phyloP scores from a whole-genome alignment of 1,284 basidiomycete species.

The Fomitopsis pinicola region DNA sequence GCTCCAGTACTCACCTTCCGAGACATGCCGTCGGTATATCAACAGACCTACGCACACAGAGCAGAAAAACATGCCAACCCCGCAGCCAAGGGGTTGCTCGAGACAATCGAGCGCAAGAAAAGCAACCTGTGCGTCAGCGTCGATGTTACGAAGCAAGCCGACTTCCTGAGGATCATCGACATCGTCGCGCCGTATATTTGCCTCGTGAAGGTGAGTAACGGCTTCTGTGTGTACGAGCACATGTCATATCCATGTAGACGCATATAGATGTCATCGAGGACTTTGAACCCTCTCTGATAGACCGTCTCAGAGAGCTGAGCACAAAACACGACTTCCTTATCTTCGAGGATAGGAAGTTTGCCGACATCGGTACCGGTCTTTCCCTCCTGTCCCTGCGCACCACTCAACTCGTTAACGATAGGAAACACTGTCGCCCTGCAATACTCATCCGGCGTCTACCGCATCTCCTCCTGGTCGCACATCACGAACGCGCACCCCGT shows the following conservation, averaged over 20 bases:
- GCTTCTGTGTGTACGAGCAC: not conserved
- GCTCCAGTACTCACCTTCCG: too few relatives aligned
- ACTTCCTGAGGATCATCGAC: constrained; percentile 86
- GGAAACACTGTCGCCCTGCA: constrained; percentile 97
- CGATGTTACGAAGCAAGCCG: constrained; percentile 82
- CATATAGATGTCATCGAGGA: constrained; percentile 97
- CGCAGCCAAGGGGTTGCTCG: constrained; percentile 73
- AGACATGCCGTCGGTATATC: constrained; percentile 40
- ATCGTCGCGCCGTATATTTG: constrained; percentile 87
- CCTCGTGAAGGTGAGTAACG: constrained; percentile 80
- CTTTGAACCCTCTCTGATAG: constrained; percentile 76
- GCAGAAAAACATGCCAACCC: constrained; percentile 64
- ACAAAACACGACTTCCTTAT: constrained; percentile 90
- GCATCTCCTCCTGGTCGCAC: constrained; percentile 95
- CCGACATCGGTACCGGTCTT: constrained; percentile 80
- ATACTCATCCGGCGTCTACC: constrained; percentile 91
- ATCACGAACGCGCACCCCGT: constrained; percentile 97
- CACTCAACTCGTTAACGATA: constrained; percentile 26
- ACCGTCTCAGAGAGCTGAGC: constrained; percentile 69
- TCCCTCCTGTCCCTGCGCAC: not conserved
- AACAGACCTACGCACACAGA: constrained; percentile 61
- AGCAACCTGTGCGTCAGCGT: constrained; percentile 95
- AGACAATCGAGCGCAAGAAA: constrained; percentile 85
- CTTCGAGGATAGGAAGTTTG: constrained; percentile 99
- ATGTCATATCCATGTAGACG: constrained; percentile 54